phyloP scores from a whole-genome alignment of 2,329 filamentous ascomycete species.

The Trichophyton schoenleinii region DNA sequence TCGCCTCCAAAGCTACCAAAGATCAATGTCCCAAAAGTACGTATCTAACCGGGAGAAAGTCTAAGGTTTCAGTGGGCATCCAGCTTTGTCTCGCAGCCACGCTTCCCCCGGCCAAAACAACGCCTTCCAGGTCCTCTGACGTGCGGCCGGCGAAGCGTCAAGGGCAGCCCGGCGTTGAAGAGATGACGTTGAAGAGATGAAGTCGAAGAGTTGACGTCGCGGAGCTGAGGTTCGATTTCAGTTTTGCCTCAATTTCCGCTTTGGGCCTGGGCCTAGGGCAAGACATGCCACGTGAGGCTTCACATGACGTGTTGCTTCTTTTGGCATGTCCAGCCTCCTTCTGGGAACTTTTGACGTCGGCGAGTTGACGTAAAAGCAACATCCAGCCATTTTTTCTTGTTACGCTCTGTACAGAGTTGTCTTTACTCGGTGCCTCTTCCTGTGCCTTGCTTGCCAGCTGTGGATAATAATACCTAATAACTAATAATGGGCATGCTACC shows the following conservation, averaged over 20 bases:
- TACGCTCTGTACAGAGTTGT: background rate
- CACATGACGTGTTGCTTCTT: slow-evolving; percentile 1
- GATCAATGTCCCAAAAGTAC: background rate
- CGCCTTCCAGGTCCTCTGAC: too few species aligned
- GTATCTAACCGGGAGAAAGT: background rate
- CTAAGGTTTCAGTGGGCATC: background rate
- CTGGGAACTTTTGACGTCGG: too few species aligned
- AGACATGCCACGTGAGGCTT: background rate
- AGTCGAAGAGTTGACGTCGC: background rate
- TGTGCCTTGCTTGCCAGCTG: background rate
- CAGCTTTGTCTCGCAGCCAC: background rate
- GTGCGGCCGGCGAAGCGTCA: too few species aligned
- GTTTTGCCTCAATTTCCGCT: background rate
- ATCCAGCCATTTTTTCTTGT: background rate
- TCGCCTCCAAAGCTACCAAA: background rate
- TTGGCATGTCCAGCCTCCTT: background rate
- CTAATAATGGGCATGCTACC: background rate
- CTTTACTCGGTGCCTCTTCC: background rate
- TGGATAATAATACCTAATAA: too few species aligned
- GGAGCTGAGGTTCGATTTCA: background rate
- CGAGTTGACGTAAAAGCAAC: background rate
- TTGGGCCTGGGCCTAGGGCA: background rate
- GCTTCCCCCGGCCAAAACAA: background rate
- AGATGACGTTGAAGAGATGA: background rate
- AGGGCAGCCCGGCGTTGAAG: background rate